These are phyloP conservation scores for Mrakia frigida DNA, from an alignment of 768 basidiomycete species.

Conservation along the genomic window DNA sequence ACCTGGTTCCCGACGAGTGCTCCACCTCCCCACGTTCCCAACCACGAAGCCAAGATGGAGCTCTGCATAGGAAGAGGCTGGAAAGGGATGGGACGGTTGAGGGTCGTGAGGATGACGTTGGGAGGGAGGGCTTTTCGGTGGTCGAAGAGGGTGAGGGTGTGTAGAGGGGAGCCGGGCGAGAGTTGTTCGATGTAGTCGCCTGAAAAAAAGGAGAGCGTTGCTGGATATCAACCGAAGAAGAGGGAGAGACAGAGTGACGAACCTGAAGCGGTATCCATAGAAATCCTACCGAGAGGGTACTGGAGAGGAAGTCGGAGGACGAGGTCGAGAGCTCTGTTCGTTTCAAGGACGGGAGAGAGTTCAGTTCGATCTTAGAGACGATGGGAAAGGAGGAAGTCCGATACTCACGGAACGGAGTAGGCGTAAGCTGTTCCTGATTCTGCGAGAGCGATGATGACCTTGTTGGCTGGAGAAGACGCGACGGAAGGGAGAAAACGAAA, in stretches of 20 bases:
- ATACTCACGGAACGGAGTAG: conserved; percentile 39
- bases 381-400: not conserved
- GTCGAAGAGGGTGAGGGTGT: conserved; percentile 43
- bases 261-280: conserved; percentile 40
- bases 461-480: conserved; percentile 36
- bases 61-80: conserved; percentile 41
- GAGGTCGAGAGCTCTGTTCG: conserved; percentile 35
- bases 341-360: not conserved
- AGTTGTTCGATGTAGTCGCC: conserved; percentile 45
- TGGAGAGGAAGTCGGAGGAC: conserved; percentile 16
- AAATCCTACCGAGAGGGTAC: conserved; percentile 38
- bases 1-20: conserved; percentile 44
- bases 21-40: conserved; percentile 44
- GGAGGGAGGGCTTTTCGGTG: conserved; percentile 43
- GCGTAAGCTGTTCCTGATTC: conserved; percentile 39
- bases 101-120: conserved; percentile 34
- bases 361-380: not conserved
- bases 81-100: conserved; percentile 38
- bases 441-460: conserved; percentile 41
- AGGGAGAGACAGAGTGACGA: not conserved
- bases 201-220: conserved; percentile 24
- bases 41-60: conserved; percentile 41
- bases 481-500: not conserved
- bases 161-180: conserved; percentile 39
- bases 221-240: too few species aligned